These are phyloP conservation scores for Pleurotus ostreatus DNA, from an alignment of 768 basidiomycete species.

Conservation along the genomic window DNA sequence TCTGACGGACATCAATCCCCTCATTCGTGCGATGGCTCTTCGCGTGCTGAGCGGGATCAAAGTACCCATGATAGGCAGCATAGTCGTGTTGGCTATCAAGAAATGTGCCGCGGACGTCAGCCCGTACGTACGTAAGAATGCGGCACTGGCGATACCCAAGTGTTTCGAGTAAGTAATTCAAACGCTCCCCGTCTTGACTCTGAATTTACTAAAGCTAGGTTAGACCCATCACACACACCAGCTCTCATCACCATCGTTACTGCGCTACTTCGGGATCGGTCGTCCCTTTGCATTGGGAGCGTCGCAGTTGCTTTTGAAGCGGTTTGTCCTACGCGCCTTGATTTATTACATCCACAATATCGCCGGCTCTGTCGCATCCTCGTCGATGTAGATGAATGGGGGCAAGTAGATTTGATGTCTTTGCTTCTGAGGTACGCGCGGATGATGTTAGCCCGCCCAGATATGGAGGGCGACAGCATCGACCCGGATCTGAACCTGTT, in stretches of 20 bases:
- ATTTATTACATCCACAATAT: conserved; percentile 87
- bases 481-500: conserved; percentile 80
- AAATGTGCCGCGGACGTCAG: conserved; percentile 90
- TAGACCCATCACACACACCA: conserved; percentile 69
- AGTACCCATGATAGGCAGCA: conserved; percentile 81
- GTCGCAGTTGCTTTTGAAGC: conserved; percentile 82
- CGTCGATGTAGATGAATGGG: conserved; percentile 96
- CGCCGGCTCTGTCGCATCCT: conserved; percentile 79
- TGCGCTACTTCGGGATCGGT: conserved; percentile 64
- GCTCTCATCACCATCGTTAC: conserved; percentile 67
- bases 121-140: conserved; percentile 92
- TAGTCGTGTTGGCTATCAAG: conserved; percentile 85
- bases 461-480: conserved; percentile 28
- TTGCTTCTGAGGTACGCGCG: conserved; percentile 81
- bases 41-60: conserved; percentile 90
- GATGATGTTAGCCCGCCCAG: conserved; percentile 73
- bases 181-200: neutral
- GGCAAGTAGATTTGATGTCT: conserved; percentile 76
- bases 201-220: conserved; percentile 35
- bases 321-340: conserved; percentile 83
- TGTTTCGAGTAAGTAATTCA: conserved; percentile 53
- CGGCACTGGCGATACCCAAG: conserved; percentile 86
- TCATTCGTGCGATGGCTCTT: conserved; percentile 95
- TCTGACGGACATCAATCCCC: conserved; percentile 84
- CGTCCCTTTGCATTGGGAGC: conserved; percentile 84